Conservation (phyloP, 495 filamentous ascomycete species). For the Monascus purpureus region DNA sequence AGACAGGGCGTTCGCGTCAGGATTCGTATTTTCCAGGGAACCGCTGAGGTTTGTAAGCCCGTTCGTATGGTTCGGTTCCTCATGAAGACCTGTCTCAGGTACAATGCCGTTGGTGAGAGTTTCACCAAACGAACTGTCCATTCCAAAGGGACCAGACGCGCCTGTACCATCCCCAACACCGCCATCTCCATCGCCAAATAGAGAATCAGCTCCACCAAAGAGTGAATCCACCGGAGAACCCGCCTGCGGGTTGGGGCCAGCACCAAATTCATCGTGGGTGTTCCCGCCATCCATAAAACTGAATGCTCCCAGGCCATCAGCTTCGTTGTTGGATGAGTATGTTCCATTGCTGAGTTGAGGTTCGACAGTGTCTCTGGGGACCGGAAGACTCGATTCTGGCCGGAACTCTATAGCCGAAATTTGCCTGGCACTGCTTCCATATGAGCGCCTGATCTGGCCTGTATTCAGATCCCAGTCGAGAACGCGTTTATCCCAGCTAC, state of each 20-base stretch:
- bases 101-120: constrained; percentile 53
- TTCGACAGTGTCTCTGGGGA: constrained; percentile 59
- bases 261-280: constrained; percentile 21
- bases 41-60: constrained; percentile 5
- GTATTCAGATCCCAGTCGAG: constrained; percentile 94
- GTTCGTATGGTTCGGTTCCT: constrained; percentile 16
- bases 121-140: constrained; percentile 71
- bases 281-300: constrained; percentile 34
- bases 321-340: constrained; percentile 44
- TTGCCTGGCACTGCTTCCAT: constrained; percentile 63
- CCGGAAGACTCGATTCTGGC: constrained; percentile 57
- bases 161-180: constrained; percentile 41
- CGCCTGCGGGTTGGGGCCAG: constrained; percentile 27
- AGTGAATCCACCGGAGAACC: constrained; percentile 60
- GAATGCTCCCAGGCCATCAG: constrained; percentile 27
- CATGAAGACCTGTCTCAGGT: constrained; percentile 26
- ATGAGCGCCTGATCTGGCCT: constrained; percentile 60
- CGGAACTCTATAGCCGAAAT: constrained; percentile 79
- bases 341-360: constrained; percentile 45
- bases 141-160: constrained; percentile 45
- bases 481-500: constrained; percentile 91
- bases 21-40: constrained; percentile 1
- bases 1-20: constrained; percentile 2
- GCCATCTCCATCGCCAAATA: constrained; percentile 60
- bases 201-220: constrained; percentile 52